Evolutionary conservation across 1,139 yeast genomes (phyloP).

Genomic region (Nakaseomyces bracarensis): DNA sequence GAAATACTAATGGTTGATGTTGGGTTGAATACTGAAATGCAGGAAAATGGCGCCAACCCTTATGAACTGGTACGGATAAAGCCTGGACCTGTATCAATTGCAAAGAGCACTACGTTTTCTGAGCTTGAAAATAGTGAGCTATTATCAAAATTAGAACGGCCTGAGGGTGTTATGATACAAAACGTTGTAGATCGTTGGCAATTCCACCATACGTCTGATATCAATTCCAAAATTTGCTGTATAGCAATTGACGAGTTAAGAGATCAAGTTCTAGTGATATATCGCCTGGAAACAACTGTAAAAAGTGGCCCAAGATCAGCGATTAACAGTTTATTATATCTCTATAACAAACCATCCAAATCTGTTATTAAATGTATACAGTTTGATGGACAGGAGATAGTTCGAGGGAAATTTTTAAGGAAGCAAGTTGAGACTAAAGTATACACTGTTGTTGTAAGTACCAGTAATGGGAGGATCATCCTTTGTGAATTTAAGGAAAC

Average conservation of each 20-base stretch:
- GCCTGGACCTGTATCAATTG: not conserved
- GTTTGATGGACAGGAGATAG: not conserved
- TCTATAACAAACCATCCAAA: not conserved
- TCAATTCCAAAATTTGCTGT: not conserved
- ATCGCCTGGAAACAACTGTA: not conserved
- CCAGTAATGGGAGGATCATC: conserved; percentile 20
- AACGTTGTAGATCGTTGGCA: not conserved
- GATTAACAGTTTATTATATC: not conserved
- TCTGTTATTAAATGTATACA: not conserved
- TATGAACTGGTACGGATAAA: not conserved
- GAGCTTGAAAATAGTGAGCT: not conserved
- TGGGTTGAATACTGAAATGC: not conserved
- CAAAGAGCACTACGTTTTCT: not conserved
- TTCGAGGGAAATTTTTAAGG: not conserved
- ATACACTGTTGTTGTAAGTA: conserved; percentile 8
- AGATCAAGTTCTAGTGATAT: not conserved
- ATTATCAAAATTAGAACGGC: not conserved
- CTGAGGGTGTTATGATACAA: not conserved
- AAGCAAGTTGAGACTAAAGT: not conserved
- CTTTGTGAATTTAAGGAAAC: conserved; percentile 17
- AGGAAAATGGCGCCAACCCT: not conserved
- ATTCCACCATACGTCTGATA: not conserved
- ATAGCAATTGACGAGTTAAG: not conserved
- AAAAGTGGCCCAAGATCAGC: not conserved
- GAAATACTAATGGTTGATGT: not conserved